A percentile compares a stretch with the other conserved stretches of the same genome.
phyloP scores from a whole-genome alignment of 345 rosid species.

The Bretschneidera sinensis region DNA sequence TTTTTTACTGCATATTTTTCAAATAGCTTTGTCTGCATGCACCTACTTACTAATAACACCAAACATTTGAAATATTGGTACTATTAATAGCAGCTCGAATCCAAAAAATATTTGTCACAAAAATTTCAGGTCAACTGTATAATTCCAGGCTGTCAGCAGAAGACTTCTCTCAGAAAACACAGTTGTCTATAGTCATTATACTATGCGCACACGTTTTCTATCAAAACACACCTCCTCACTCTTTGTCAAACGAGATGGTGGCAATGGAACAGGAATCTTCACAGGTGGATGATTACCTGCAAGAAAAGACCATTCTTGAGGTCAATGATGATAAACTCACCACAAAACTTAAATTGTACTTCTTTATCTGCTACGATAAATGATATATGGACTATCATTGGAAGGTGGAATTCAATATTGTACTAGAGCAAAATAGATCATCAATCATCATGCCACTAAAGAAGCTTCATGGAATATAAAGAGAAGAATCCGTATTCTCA shows the following conservation, averaged over 20 bases:
- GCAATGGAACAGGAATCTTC: constrained; percentile 83
- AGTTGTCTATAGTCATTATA: background rate
- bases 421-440: constrained; percentile 6
- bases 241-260: constrained; percentile 50
- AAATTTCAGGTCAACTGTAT: background rate
- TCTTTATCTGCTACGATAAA: too few relatives aligned
- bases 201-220: background rate
- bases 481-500: constrained; percentile 8
- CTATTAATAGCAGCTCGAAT: background rate
- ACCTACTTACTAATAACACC: too few relatives aligned
- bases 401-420: constrained; percentile 3
- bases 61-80: background rate
- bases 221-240: constrained; percentile 52
- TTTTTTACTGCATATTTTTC: too few relatives aligned
- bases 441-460: background rate
- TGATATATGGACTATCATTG: too few relatives aligned
- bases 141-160: background rate
- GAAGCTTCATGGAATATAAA: constrained; percentile 2
- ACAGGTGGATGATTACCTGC: constrained; percentile 85
- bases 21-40: too few relatives aligned
- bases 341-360: constrained; percentile 10
- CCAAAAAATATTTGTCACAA: too few relatives aligned
- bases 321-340: too few relatives aligned
- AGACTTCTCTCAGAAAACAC: background rate
- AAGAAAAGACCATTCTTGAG: constrained; percentile 19